Conservation (phyloP, 352 stramenopile genomes). For the Globisporangium middletonii region DNA sequence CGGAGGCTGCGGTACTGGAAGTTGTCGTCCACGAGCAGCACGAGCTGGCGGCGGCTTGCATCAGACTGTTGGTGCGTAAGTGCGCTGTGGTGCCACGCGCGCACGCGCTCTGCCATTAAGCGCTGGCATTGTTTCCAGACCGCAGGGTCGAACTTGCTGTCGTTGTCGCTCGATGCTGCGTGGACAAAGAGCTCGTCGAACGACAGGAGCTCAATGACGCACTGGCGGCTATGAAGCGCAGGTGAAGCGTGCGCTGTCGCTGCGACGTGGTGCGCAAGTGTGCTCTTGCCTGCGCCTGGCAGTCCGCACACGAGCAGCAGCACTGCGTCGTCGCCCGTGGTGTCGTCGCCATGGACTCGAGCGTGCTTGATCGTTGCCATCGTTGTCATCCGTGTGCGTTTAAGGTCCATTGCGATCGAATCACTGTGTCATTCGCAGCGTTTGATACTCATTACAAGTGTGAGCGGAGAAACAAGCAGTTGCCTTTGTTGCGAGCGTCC, state of each 20-base stretch:
- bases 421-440: too few species aligned
- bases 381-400: neutral
- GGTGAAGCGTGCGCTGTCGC: neutral
- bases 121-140: conserved; percentile 49
- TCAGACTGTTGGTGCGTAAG: neutral
- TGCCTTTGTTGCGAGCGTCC: neutral
- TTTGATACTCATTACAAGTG: too few species aligned
- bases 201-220: conserved; percentile 29
- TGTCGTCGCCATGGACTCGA: neutral
- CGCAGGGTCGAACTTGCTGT: conserved; percentile 33
- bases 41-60: conserved; percentile 12
- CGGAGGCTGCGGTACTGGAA: conserved; percentile 63
- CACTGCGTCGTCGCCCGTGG: conserved; percentile 4
- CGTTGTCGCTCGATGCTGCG: neutral
- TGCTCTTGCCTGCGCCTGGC: conserved; percentile 66
- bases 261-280: conserved; percentile 18
- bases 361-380: neutral
- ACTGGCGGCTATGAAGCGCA: neutral
- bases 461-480: neutral
- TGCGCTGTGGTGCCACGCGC: conserved; percentile 5
- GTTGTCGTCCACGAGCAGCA: conserved; percentile 69
- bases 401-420: too few species aligned
- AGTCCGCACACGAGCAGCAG: conserved; percentile 61
- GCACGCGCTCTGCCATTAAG: conserved; percentile 32
- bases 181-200: conserved; percentile 64